Conservation (phyloP, 345 rosid species). For the Sisymbrium altissimum region DNA sequence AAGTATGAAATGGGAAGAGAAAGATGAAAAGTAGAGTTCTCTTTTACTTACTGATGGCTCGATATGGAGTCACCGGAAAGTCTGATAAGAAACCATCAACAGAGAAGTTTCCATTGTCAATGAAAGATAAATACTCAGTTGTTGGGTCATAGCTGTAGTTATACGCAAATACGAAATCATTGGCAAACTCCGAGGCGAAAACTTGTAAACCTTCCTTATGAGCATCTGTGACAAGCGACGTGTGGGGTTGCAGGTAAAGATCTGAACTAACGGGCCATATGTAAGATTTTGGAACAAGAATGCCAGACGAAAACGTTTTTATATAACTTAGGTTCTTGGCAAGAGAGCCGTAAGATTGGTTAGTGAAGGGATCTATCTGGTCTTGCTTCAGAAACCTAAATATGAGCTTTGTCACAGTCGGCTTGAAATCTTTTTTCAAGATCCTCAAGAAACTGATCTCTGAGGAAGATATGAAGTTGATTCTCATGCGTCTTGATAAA, state of each 20-base stretch:
- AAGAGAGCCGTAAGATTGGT: slow-evolving; percentile 57
- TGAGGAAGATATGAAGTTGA: slow-evolving; percentile 68
- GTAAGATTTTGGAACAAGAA: slow-evolving; percentile 64
- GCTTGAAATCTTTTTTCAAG: slow-evolving; percentile 38
- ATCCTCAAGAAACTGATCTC: slow-evolving; percentile 53
- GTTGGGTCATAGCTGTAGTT: slow-evolving; percentile 72
- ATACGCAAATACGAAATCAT: slow-evolving; percentile 52
- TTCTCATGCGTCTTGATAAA: slow-evolving; percentile 31
- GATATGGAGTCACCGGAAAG: slow-evolving; percentile 69
- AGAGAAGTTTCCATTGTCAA: slow-evolving; percentile 69
- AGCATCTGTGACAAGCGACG: slow-evolving; percentile 58
- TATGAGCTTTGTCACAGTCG: slow-evolving; percentile 43
- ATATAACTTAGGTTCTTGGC: slow-evolving; percentile 51
- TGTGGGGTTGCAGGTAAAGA: slow-evolving; percentile 47
- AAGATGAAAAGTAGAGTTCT: not conserved
- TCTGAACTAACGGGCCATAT: slow-evolving; percentile 51
- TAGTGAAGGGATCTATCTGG: slow-evolving; percentile 57
- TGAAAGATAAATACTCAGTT: slow-evolving; percentile 46
- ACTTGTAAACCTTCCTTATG: slow-evolving; percentile 69
- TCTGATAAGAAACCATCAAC: slow-evolving; percentile 83
- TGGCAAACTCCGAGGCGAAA: slow-evolving; percentile 63
- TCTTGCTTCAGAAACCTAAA: slow-evolving; percentile 48
- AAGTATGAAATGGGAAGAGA: not conserved
- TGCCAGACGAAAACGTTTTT: slow-evolving; percentile 74
- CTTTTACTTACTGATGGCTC: slow-evolving; percentile 45